A percentile compares a stretch with the other conserved stretches of the same genome.
These are phyloP conservation scores for Debaryomyces nepalensis DNA, from an alignment of 1,139 yeast species.

Conservation along the genomic window DNA sequence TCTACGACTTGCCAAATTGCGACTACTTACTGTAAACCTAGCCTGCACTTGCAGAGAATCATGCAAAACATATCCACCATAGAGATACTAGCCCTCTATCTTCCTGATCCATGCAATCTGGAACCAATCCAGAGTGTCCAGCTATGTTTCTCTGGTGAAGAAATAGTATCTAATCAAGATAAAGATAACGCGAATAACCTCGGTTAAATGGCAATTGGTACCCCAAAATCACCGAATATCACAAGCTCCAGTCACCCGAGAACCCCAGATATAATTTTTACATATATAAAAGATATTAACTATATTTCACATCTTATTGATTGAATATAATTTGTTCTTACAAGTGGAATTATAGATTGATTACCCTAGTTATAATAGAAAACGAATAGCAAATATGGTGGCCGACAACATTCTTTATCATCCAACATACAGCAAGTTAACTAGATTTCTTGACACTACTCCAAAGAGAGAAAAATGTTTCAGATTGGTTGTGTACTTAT, in stretches of 20 bases:
- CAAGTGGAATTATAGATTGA: constrained; percentile 3
- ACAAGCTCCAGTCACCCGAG: constrained; percentile 7
- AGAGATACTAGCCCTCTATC: no score
- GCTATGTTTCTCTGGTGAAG: no score
- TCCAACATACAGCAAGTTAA: constrained; percentile 68
- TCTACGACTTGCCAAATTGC: no score
- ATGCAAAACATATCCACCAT: no score
- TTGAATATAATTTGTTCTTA: constrained; percentile 3
- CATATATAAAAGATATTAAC: background rate
- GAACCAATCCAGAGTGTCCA: no score
- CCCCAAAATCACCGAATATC: constrained; percentile 6
- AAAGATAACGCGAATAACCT: constrained; percentile 6
- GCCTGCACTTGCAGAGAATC: no score
- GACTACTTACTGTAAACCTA: no score
- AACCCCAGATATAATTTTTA: constrained; percentile 6
- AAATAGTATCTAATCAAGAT: no score
- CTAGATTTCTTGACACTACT: constrained; percentile 67
- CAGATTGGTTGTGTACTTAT: constrained; percentile 80
- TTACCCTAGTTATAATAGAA: background rate
- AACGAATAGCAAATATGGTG: constrained; percentile 56
- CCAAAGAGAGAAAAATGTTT: constrained; percentile 73
- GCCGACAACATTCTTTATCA: constrained; percentile 72
- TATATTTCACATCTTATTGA: background rate
- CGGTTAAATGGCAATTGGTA: constrained; percentile 5
- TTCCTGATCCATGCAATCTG: no score